Base-by-base conservation (phyloP, 2,329 filamentous ascomycete species). In the Botrytis tulipae region DNA sequence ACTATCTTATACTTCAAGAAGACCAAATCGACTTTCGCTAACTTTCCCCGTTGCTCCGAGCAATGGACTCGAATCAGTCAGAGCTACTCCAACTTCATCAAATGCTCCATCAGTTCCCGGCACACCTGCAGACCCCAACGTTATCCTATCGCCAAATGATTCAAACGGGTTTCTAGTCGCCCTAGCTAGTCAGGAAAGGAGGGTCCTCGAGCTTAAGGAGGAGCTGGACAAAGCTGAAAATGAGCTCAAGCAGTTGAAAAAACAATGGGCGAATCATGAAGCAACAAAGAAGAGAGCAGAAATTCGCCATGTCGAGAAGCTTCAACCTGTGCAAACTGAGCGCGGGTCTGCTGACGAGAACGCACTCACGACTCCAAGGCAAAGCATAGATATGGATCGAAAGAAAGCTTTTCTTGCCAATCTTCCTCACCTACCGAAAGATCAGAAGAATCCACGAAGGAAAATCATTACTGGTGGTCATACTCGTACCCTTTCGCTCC, bases 141-240 rank as follows among this genome's bases (percentile, higher is more conserved):
- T 74, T 35, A 73, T 77, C 44, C 73, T 75, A 22, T 80, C 79
- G 7, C 78, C 79, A 22, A 78, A 76, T 54, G 80, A 82, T 71
- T 74, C 79, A 8, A 78, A 69, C 37, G 78, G 76, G 0, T 93
- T 98, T 79, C 90, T 99, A 77, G 95, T 94, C 75, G 92, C 95
- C 73, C 92, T 99, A 79, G 96, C 96, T 62, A 91, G 93, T 22
- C 95, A 98, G 83, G 96, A 99, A 84, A 88, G 96, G 73, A 91
- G 90, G 77, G 95, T 99, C 2, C 84, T 99, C 73, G 96, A 98
- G 83, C 85, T 99, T 70, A 92, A 91, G 74, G 96, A 99, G 82
- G 95, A 98, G 82, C 85, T 99, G n/a, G 84, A 86, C 37, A 91
- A 91, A 74, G 95, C 96, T 9, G 95, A 99, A 81, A 84, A 85